A percentile compares a stretch with the other conserved stretches of the same genome.
Evolutionary conservation across 2,329 filamentous ascomycete genomes (phyloP).

Genomic region (Fonsecaea monophora): DNA sequence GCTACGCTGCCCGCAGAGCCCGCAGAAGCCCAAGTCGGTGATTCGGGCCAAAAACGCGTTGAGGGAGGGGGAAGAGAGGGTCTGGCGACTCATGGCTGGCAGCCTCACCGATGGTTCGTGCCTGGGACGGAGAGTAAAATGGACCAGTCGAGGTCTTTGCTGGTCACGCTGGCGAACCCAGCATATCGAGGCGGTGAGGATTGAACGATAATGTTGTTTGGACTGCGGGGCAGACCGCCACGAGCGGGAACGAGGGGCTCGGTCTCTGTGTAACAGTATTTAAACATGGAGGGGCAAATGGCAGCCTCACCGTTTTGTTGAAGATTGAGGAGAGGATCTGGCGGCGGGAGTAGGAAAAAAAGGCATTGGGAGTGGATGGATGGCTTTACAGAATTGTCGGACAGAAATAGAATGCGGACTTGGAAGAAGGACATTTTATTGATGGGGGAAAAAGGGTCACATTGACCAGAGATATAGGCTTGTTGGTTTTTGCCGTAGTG

Average conservation of each 20-base stretch:
- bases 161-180: not conserved
- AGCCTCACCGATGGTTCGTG: conserved; percentile 23
- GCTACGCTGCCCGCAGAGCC: not conserved
- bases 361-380: too few relatives aligned
- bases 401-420: too few relatives aligned
- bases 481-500: too few relatives aligned
- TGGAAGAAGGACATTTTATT: too few relatives aligned
- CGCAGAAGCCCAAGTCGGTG: conserved; percentile 10
- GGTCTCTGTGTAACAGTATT: not conserved
- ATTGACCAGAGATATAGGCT: too few relatives aligned
- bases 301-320: not conserved
- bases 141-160: conserved; percentile 11
- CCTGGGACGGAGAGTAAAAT: conserved; percentile 4
- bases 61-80: not conserved
- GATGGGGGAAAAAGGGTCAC: too few relatives aligned
- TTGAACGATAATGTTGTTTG: conserved; percentile 9
- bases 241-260: not conserved
- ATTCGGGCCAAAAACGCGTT: conserved; percentile 7
- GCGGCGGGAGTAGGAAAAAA: too few relatives aligned
- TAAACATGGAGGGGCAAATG: conserved; percentile 7
- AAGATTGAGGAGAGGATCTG: too few relatives aligned
- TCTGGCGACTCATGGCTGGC: not conserved
- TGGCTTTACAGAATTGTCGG: too few relatives aligned
- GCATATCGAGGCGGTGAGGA: conserved; percentile 22
- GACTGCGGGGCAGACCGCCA: conserved; percentile 18